Evolutionary conservation across 441 rosid genomes (phyloP).

Genomic region (Adansonia gregorii): DNA sequence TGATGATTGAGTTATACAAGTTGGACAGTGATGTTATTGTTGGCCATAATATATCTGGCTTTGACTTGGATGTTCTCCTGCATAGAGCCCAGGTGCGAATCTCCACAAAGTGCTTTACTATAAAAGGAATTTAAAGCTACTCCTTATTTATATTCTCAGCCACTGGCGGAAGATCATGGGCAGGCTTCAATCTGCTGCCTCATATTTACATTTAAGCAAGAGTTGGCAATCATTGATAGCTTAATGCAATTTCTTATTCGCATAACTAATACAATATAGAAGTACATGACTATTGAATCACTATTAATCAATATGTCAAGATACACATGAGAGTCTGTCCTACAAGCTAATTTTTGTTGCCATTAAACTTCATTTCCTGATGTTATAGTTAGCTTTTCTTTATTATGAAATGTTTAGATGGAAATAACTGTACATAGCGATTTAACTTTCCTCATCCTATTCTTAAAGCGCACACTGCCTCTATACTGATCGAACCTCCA

Average conservation of each 20-base stretch:
- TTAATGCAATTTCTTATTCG: slow-evolving; percentile 16
- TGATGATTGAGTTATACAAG: slow-evolving; percentile 82
- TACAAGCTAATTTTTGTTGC: background rate
- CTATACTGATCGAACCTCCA: slow-evolving; percentile 15
- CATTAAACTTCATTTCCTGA: slow-evolving; percentile 8
- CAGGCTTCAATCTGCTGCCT: slow-evolving; percentile 16
- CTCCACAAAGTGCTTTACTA: slow-evolving; percentile 25
- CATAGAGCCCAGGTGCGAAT: slow-evolving; percentile 83
- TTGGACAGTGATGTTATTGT: slow-evolving; percentile 94
- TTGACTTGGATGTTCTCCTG: slow-evolving; percentile 94
- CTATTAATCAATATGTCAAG: slow-evolving; percentile 15
- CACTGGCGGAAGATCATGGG: slow-evolving; percentile 7
- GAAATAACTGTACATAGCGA: background rate
- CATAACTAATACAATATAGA: background rate
- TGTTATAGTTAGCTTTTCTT: slow-evolving; percentile 5
- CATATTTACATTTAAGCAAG: slow-evolving; percentile 19
- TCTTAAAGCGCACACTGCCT: slow-evolving; percentile 11
- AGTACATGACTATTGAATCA: slow-evolving; percentile 11
- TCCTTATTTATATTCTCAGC: background rate
- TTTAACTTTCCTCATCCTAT: background rate
- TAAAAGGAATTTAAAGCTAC: background rate
- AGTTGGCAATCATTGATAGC: slow-evolving; percentile 4
- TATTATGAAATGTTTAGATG: background rate
- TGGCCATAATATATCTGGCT: slow-evolving; percentile 97
- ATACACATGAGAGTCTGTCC: background rate